phyloP scores from a whole-genome alignment of 352 stramenopile genomes.

The Globisporangium middletonii region DNA sequence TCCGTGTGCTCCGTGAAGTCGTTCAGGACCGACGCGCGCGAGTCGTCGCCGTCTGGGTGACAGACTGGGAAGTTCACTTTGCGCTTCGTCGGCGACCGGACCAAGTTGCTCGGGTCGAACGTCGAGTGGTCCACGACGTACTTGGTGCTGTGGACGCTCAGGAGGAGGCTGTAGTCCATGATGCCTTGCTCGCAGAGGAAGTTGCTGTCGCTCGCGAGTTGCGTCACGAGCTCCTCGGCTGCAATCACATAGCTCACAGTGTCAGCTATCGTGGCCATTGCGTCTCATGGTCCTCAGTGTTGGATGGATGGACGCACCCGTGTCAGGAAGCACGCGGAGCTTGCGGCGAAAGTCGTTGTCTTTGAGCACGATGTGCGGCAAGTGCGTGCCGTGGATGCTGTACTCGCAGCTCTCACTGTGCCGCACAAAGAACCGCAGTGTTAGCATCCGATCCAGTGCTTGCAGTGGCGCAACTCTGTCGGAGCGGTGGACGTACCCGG shows the following conservation, averaged over 20 bases:
- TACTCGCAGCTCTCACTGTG: conserved; percentile 60
- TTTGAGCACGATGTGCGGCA: conserved; percentile 75
- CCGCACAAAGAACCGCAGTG: neutral
- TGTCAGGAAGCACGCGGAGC: conserved; percentile 61
- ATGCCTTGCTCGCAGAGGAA: conserved; percentile 79
- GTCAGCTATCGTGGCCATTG: neutral
- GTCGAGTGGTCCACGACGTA: conserved; percentile 71
- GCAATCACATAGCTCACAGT: neutral
- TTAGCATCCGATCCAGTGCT: neutral
- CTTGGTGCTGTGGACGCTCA: conserved; percentile 84
- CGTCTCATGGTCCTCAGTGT: neutral
- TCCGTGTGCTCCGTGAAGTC: conserved; percentile 28
- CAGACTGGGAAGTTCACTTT: conserved; percentile 71
- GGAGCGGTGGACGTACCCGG: conserved; percentile 23
- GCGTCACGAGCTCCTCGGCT: conserved; percentile 50
- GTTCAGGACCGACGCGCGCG: conserved; percentile 29
- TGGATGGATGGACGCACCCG: conserved; percentile 13
- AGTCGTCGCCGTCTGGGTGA: conserved; percentile 45
- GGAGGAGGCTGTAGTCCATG: conserved; percentile 87
- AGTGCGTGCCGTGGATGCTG: conserved; percentile 71
- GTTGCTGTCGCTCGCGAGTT: conserved; percentile 64
- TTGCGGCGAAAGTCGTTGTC: conserved; percentile 87
- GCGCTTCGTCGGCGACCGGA: conserved; percentile 55
- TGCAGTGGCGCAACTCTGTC: neutral
- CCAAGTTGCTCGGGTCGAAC: conserved; percentile 26